Evolutionary conservation across 169 alveolate genomes (phyloP).

Genomic region (Cryptosporidium meleagridis): DNA sequence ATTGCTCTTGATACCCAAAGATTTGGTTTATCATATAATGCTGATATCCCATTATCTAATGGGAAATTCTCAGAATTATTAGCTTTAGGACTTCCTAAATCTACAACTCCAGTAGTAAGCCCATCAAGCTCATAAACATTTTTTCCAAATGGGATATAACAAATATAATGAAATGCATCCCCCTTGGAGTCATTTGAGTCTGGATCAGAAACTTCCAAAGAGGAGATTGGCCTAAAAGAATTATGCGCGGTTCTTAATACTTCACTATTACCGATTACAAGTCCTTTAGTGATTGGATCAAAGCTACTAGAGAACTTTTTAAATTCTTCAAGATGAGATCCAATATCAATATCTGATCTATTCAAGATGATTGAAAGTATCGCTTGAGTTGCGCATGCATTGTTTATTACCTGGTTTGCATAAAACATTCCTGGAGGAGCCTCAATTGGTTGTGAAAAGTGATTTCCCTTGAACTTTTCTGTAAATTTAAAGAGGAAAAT

Average conservation of each 20-base stretch:
- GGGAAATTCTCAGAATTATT: neutral
- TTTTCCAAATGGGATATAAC: conserved; percentile 86
- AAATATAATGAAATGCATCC: conserved; percentile 91
- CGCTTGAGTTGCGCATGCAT: conserved; percentile 96
- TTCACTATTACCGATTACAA: conserved; percentile 87
- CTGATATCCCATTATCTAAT: neutral
- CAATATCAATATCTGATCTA: conserved; percentile 85
- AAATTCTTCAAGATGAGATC: conserved; percentile 85
- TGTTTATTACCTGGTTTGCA: conserved; percentile 90
- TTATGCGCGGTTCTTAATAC: conserved; percentile 85
- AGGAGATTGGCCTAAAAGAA: conserved; percentile 82
- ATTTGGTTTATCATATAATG: conserved; percentile 25
- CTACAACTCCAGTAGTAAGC: conserved; percentile 77
- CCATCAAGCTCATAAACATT: conserved; percentile 79
- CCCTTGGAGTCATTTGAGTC: conserved; percentile 82
- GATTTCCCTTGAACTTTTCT: conserved; percentile 76
- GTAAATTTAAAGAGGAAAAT: conserved; percentile 90
- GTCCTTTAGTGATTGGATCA: conserved; percentile 87
- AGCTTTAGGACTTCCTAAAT: neutral
- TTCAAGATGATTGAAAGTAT: conserved; percentile 88
- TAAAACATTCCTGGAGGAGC: conserved; percentile 89
- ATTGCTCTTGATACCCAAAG: conserved; percentile 43
- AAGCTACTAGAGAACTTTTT: conserved; percentile 85
- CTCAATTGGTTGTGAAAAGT: conserved; percentile 29
- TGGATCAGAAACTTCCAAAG: conserved; percentile 81